Base-by-base conservation (phyloP, 768 basidiomycete genomes). In the Termitomyces sp. region DNA sequence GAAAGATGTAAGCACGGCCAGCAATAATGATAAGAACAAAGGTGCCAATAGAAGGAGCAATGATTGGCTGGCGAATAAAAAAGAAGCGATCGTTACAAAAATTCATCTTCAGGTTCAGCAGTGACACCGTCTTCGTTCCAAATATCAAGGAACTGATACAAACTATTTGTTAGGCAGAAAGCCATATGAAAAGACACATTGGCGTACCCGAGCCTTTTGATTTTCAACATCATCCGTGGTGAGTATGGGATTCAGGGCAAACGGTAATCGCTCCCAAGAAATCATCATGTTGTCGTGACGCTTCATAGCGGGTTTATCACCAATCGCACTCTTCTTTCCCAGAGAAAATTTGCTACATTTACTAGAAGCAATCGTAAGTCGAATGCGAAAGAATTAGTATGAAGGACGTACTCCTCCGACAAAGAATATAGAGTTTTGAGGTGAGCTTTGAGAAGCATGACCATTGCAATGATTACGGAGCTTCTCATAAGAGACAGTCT, bases 321-420 rank as follows among this genome's bases (percentile, higher is more conserved):
- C 96, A 3, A 90, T 72, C 0, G 92, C 86, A 57, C 87, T 92
- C 76, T 98, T 98, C 82, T 98, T 98, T 20, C 90, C 90, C 5
- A 87, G 74, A 4, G 87, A 82, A 70, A 91, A 97, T 74, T 95
- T 98, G 50, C 82, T 79, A 65, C 94, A 94, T 91, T 97, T 98
- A 48, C 95, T 97, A 60, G 52, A 13, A 1, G 8, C 20, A 24
- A 57, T 38, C 35, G 58, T 66, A 46, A 64, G 24, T 36, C 15
- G 20, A 6, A 57, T 33, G 6, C 2, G 24, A 12, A 32, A 35
- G 15, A 46, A 55, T 57, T 40, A 44, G 36, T 22, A 22, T 20
- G 63, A 55, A 38, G 12, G 32, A 79, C 91, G 61, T 70, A 96
- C 96, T 97, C 95, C 78, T 98, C 96, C 2, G 92, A 90, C 42